Percentiles rank a stretch among this genome's conserved stretches.
Evolutionary conservation across 2,329 filamentous ascomycete species (phyloP).

Genomic region (Xylariaceae sp.): DNA sequence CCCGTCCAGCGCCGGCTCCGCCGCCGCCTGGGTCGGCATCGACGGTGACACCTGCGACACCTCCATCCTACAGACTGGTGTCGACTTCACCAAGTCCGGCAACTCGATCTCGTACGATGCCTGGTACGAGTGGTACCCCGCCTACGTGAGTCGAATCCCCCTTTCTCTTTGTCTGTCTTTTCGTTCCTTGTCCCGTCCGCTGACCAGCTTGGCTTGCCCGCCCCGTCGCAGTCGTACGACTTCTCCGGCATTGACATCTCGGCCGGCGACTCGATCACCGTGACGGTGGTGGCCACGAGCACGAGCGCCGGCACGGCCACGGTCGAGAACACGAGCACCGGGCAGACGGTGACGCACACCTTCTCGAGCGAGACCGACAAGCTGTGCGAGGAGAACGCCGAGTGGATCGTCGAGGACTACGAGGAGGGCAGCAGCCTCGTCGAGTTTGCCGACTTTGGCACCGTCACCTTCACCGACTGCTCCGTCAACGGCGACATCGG

Average conservation of each 20-base stretch:
- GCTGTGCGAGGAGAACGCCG: conserved; percentile 48
- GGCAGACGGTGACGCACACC: conserved; percentile 43
- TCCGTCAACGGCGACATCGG: conserved; percentile 29
- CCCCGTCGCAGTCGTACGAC: too few species aligned
- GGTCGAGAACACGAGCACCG: conserved; percentile 38
- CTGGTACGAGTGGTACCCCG: conserved; percentile 56
- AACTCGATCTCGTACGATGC: conserved; percentile 41
- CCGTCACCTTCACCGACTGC: conserved; percentile 34
- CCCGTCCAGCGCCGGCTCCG: conserved; percentile 26
- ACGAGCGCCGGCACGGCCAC: conserved; percentile 9
- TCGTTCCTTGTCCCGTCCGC: too few species aligned
- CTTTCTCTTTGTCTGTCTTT: too few species aligned
- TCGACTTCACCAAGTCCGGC: conserved; percentile 45
- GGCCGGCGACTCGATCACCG: conserved; percentile 19
- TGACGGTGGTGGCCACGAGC: conserved; percentile 17
- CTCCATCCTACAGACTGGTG: conserved; percentile 49
- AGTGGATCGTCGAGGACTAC: conserved; percentile 57
- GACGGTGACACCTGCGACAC: conserved; percentile 49
- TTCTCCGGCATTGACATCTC: conserved; percentile 37
- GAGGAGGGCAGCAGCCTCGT: conserved; percentile 31
- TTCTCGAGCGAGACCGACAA: conserved; percentile 35
- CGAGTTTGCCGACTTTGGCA: conserved; percentile 37
- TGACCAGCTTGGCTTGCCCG: too few species aligned
- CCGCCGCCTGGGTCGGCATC: conserved; percentile 47
- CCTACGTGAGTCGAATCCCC: too few species aligned